A percentile compares a stretch with the other conserved stretches of the same genome.
These are phyloP conservation scores for Sugiyamaella floridensis DNA, from an alignment of 805 yeast species.

Conservation along the genomic window DNA sequence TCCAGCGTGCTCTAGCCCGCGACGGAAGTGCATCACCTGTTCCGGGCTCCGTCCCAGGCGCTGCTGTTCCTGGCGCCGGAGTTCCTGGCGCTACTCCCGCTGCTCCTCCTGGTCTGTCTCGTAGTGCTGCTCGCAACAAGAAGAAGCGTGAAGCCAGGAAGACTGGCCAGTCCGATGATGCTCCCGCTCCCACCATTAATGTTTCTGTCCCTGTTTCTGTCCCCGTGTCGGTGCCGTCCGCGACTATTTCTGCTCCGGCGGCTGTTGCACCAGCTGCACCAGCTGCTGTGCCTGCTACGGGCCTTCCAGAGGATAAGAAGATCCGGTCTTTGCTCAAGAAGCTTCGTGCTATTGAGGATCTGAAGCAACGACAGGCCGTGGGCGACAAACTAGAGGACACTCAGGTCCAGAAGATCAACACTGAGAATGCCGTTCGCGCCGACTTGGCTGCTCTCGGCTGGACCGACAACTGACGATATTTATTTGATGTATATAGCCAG, in stretches of 20 bases:
- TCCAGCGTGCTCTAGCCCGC: constrained; percentile 20
- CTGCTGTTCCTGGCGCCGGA: constrained; percentile 28
- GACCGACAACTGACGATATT: constrained; percentile 32
- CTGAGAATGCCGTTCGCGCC: constrained; percentile 71
- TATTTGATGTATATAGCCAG: not conserved
- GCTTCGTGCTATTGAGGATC: constrained; percentile 87
- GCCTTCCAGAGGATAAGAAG: constrained; percentile 75
- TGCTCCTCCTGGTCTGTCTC: constrained; percentile 43
- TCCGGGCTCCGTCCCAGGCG: constrained; percentile 20
- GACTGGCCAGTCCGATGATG: constrained; percentile 14
- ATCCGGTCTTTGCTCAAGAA: constrained; percentile 85
- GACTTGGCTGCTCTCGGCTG: constrained; percentile 77
- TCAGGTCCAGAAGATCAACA: constrained; percentile 79
- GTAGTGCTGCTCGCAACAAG: constrained; percentile 64
- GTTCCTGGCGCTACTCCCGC: constrained; percentile 45
- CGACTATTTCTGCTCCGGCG: constrained; percentile 29
- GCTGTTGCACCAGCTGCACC: constrained; percentile 16
- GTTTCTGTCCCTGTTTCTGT: constrained; percentile 25
- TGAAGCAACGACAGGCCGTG: constrained; percentile 74
- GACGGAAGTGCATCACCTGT: constrained; percentile 10
- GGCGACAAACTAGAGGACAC: constrained; percentile 90
- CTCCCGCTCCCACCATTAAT: constrained; percentile 31
- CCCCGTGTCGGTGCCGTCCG: constrained; percentile 9
- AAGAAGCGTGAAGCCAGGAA: constrained; percentile 51
- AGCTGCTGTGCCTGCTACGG: constrained; percentile 5